Evolutionary conservation across 495 filamentous ascomycete genomes (phyloP), one percentile per base, ranked within the genome.

Genomic region (Delitschia confertaspora): DNA sequence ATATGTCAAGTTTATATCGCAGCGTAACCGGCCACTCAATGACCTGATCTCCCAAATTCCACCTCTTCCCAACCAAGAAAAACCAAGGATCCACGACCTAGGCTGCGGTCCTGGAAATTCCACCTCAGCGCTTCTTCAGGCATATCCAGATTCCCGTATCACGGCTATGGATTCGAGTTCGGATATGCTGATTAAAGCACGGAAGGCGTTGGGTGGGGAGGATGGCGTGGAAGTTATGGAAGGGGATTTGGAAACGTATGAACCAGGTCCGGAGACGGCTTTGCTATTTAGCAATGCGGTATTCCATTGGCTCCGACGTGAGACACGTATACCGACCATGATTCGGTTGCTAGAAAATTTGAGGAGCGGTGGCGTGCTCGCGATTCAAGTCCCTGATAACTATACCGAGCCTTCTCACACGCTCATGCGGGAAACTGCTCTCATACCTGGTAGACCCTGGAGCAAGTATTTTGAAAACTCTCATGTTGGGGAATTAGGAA

Each of bases 41-140:
- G 69, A 73, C 44, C 68, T 73, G 14, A 59, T 72, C 19, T 32
- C 66, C 1, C 61, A 62, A 21, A 49, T 71, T 18, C 54, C 55
- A 1, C 71, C 68, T 1, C 57, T 57, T 4, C 47, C 46, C 1
- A 20, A 18, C 30, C 10, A 34, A 1, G 21, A 35, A 4, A 23
- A 11, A 17, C 45, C 43, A 1, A 33, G 30, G 5, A 62, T 78
- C 33, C 58, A 72, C 44, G 73, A 78, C 48, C 56, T 76, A 0
- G 74, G 74, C 49, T 76, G 72, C 52, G 74, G 74, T 0, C 72
- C 73, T 0, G 74, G 66, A 0, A 76, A 72, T 55, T 72, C 67
- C 0, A 78, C 74, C 17, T 46, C 54, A 1, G 62, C 65, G 5
- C 62, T 78, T 0, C 47, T 58, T 24, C 38, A 50, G 3, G 62